These are phyloP conservation scores for Candida parachauliodes DNA, from an alignment of 805 yeast species.

Conservation along the genomic window DNA sequence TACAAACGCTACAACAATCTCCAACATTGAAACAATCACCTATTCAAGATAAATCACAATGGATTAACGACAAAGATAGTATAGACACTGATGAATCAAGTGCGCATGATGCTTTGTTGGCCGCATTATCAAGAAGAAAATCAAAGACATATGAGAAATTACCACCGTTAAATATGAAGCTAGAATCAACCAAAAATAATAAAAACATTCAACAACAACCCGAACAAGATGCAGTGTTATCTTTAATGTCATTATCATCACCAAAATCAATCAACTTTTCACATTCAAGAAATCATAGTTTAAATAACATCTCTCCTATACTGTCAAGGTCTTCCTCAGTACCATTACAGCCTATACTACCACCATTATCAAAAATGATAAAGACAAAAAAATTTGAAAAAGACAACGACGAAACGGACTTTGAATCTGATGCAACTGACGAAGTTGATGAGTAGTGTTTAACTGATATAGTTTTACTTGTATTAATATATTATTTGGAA, in stretches of 20 bases:
- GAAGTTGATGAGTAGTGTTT: conserved; percentile 14
- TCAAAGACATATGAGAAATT: conserved; percentile 18
- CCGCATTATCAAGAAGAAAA: conserved; percentile 33
- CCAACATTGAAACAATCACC: conserved; percentile 15
- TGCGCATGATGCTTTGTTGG: conserved; percentile 43
- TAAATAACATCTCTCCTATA: conserved; percentile 23
- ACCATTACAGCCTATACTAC: conserved; percentile 17
- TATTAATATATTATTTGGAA: too few relatives aligned
- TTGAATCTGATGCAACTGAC: conserved; percentile 25
- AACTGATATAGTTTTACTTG: too few relatives aligned
- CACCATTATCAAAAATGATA: conserved; percentile 25
- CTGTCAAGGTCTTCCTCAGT: conserved; percentile 24
- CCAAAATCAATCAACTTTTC: conserved; percentile 36
- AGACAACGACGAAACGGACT: conserved; percentile 34
- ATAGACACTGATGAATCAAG: conserved; percentile 39
- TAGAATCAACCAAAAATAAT: conserved; percentile 16
- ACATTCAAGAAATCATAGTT: conserved; percentile 28
- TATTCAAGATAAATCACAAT: background rate
- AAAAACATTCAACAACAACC: conserved; percentile 11
- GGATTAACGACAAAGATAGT: conserved; percentile 8
- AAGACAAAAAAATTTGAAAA: conserved; percentile 9
- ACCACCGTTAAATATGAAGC: conserved; percentile 30
- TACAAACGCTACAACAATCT: conserved; percentile 37
- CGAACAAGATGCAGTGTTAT: conserved; percentile 55
- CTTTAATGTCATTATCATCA: conserved; percentile 53